Conservation (phyloP, 176 grass and related monocot species). For the Aegilops bicornis region DNA sequence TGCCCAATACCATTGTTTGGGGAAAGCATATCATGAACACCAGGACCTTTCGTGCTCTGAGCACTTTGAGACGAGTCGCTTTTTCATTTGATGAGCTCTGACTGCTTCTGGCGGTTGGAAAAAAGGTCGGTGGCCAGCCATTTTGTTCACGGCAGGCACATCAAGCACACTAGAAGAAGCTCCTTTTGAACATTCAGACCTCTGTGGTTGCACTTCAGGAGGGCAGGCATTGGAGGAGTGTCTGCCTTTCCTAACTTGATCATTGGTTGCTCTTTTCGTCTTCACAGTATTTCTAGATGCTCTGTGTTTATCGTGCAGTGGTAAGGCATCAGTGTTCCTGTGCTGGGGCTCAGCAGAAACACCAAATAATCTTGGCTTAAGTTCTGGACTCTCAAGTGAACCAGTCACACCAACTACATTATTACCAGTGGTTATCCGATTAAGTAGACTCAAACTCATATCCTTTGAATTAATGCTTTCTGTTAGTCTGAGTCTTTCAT, state of each 20-base stretch:
- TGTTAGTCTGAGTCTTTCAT: constrained; percentile 31
- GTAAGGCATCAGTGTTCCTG: constrained; percentile 33
- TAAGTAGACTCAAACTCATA: constrained; percentile 38
- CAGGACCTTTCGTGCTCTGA: constrained; percentile 38
- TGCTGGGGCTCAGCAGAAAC: constrained; percentile 37
- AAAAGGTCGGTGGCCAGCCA: constrained; percentile 37
- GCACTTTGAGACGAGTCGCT: constrained; percentile 15
- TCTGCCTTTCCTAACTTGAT: constrained; percentile 44
- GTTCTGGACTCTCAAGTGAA: constrained; percentile 50
- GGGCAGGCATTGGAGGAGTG: constrained; percentile 31
- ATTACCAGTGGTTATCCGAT: constrained; percentile 24
- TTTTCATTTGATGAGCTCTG: constrained; percentile 36
- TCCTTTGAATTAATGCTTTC: constrained; percentile 44
- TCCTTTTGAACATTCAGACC: constrained; percentile 36
- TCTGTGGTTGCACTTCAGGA: constrained; percentile 42
- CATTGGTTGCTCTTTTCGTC: constrained; percentile 39
- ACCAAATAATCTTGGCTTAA: constrained; percentile 54
- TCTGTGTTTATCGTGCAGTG: constrained; percentile 43
- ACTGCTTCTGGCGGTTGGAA: constrained; percentile 48
- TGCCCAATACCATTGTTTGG: constrained; percentile 31
- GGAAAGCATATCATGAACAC: constrained; percentile 28
- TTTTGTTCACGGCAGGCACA: constrained; percentile 37
- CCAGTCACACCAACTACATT: constrained; percentile 52
- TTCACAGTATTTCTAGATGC: constrained; percentile 39
- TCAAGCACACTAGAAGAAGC: constrained; percentile 27